Conservation (phyloP, 73 alveolate genomes). For the Paraurostyla sp. region DNA sequence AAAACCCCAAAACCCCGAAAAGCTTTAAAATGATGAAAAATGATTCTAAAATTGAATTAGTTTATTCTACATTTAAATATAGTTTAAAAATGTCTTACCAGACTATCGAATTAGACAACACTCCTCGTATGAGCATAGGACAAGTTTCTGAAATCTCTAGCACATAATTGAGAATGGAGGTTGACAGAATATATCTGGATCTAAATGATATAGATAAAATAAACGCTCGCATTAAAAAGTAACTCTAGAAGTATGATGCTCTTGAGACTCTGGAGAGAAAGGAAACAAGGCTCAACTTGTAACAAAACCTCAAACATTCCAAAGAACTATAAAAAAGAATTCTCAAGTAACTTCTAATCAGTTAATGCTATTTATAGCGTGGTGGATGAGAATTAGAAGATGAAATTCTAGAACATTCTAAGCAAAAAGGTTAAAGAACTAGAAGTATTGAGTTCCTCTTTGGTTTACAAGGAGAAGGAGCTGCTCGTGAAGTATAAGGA, state of each 20-base stretch:
- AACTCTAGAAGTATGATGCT: neutral
- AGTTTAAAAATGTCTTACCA: conserved; percentile 40
- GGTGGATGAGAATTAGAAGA: conserved; percentile 2
- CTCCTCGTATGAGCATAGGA: conserved; percentile 33
- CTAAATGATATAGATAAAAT: conserved; percentile 42
- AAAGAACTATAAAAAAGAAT: neutral
- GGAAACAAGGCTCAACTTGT: neutral
- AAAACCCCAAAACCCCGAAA: too few relatives aligned
- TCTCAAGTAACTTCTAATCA: neutral
- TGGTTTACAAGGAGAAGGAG: conserved; percentile 54
- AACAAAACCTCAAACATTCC: neutral
- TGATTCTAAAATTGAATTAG: too few relatives aligned
- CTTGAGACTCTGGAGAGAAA: neutral
- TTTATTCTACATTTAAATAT: too few relatives aligned
- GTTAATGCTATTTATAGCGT: neutral
- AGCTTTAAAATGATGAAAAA: too few relatives aligned
- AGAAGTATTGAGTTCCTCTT: conserved; percentile 35
- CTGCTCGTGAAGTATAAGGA: conserved; percentile 13
- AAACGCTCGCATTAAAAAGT: conserved; percentile 21
- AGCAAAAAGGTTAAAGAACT: conserved; percentile 42
- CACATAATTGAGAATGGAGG: neutral
- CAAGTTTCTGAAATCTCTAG: conserved; percentile 8
- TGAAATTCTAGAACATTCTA: conserved; percentile 43
- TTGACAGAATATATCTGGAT: neutral
- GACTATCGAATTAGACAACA: neutral